Evolutionary conservation across 2,329 filamentous ascomycete genomes (phyloP).

Genomic region (Beauveria australis): DNA sequence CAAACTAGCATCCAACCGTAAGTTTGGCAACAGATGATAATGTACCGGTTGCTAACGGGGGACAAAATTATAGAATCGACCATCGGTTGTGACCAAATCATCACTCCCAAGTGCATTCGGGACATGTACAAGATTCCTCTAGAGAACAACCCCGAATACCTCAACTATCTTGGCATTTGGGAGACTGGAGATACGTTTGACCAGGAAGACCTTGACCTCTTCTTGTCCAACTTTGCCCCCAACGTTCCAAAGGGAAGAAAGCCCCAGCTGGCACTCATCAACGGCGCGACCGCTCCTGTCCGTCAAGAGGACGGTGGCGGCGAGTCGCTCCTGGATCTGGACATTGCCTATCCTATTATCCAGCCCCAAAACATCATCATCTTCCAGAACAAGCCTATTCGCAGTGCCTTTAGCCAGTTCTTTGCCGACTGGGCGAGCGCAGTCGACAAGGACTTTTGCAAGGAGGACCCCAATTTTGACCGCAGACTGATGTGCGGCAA

Average conservation of each 20-base stretch:
- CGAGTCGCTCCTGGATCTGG: constrained; percentile 41
- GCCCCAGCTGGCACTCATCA: constrained; percentile 12
- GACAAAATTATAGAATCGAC: not conserved
- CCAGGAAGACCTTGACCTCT: constrained; percentile 38
- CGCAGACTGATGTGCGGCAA: constrained; percentile 29
- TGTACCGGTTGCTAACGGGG: not conserved
- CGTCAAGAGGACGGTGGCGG: constrained; percentile 18
- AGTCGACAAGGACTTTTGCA: constrained; percentile 46
- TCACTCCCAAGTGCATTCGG: constrained; percentile 47
- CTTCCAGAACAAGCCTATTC: constrained; percentile 18
- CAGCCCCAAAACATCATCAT: constrained; percentile 40
- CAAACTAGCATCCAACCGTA: not conserved
- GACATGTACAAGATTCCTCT: constrained; percentile 36
- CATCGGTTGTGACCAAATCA: constrained; percentile 40
- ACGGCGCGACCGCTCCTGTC: constrained; percentile 13
- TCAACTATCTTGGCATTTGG: constrained; percentile 42
- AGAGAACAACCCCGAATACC: constrained; percentile 20
- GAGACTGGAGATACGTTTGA: constrained; percentile 46
- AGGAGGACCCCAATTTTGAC: constrained; percentile 32
- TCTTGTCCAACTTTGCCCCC: constrained; percentile 33
- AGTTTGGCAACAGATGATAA: not conserved
- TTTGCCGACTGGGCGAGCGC: constrained; percentile 42
- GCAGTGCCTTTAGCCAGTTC: constrained; percentile 21
- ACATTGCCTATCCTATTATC: constrained; percentile 40
- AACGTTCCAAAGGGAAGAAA: constrained; percentile 12